These are phyloP conservation scores for Aspergillus taichungensis DNA, from an alignment of 495 filamentous ascomycete species.

Conservation along the genomic window DNA sequence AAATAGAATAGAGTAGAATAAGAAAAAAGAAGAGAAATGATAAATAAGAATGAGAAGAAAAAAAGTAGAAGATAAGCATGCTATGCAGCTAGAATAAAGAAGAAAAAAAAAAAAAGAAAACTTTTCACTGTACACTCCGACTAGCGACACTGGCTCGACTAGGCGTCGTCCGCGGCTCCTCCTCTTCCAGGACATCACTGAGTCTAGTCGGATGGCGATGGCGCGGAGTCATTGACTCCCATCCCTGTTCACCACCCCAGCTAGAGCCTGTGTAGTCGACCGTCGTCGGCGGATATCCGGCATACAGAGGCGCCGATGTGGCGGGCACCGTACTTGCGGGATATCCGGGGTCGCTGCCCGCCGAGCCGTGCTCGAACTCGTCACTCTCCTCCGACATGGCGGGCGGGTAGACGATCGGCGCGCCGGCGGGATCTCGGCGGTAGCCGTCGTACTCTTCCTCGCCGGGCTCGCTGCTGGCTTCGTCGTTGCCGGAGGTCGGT, in stretches of 20 bases:
- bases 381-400: constrained; percentile 42
- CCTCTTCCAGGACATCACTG: constrained; percentile 84
- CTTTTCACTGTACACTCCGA: constrained; percentile 25
- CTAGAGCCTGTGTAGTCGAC: constrained; percentile 53
- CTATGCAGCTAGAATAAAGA: constrained; percentile 4
- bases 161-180: constrained; percentile 49
- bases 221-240: constrained; percentile 67
- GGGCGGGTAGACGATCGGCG: constrained; percentile 28
- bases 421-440: constrained; percentile 36
- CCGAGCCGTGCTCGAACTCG: constrained; percentile 44
- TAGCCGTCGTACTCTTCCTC: constrained; percentile 52
- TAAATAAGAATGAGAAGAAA: neutral
- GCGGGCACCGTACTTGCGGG: constrained; percentile 24
- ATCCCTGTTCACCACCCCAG: constrained; percentile 56
- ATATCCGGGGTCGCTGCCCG: constrained; percentile 39
- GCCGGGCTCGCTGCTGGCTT: constrained; percentile 41
- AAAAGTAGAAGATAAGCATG: neutral
- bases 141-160: constrained; percentile 44
- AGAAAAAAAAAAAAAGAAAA: constrained; percentile 1
- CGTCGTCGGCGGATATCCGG: constrained; percentile 21
- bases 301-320: constrained; percentile 20
- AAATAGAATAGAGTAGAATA: neutral
- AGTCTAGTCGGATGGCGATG: constrained; percentile 92
- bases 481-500: constrained; percentile 34
- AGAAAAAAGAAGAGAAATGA: constrained; percentile 1